These are phyloP conservation scores for Lentinula edodes DNA, from an alignment of 768 basidiomycete species.

Conservation along the genomic window DNA sequence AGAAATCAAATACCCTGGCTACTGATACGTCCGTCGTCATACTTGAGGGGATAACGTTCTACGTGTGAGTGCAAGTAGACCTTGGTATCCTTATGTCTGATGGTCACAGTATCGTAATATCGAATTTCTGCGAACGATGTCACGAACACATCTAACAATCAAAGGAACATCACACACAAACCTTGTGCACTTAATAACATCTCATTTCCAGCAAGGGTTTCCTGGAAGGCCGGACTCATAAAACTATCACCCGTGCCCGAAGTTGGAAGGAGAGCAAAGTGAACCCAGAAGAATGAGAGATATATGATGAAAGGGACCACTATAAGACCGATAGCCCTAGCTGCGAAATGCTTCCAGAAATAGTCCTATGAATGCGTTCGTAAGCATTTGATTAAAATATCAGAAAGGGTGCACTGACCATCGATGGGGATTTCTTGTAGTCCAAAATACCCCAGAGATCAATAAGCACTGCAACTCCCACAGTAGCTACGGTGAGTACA, in stretches of 20 bases:
- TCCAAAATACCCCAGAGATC: conserved; percentile 96
- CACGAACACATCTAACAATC: background rate
- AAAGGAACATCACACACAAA: conserved; percentile 25
- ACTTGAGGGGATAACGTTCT: conserved; percentile 87
- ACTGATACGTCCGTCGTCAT: conserved; percentile 93
- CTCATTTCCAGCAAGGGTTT: conserved; percentile 89
- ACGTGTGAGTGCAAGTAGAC: conserved; percentile 91
- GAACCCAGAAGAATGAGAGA: conserved; percentile 92
- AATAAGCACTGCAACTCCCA: conserved; percentile 87
- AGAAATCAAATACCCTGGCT: conserved; percentile 61
- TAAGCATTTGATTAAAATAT: background rate
- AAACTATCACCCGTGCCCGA: conserved; percentile 93
- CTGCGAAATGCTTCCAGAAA: conserved; percentile 84
- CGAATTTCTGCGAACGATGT: conserved; percentile 63
- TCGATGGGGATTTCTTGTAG: conserved; percentile 55
- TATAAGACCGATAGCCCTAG: conserved; percentile 82
- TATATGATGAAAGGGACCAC: conserved; percentile 86
- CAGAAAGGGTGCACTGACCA: conserved; percentile 41
- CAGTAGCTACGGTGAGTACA: conserved; percentile 79
- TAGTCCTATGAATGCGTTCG: conserved; percentile 51
- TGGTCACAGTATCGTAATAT: conserved; percentile 83
- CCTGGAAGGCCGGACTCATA: conserved; percentile 98
- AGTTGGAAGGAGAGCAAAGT: conserved; percentile 81
- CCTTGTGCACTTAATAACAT: conserved; percentile 89
- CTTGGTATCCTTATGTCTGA: conserved; percentile 91